Base-by-base conservation (phyloP, 139 green algal species). In the Chlamydomonas sp. region DNA sequence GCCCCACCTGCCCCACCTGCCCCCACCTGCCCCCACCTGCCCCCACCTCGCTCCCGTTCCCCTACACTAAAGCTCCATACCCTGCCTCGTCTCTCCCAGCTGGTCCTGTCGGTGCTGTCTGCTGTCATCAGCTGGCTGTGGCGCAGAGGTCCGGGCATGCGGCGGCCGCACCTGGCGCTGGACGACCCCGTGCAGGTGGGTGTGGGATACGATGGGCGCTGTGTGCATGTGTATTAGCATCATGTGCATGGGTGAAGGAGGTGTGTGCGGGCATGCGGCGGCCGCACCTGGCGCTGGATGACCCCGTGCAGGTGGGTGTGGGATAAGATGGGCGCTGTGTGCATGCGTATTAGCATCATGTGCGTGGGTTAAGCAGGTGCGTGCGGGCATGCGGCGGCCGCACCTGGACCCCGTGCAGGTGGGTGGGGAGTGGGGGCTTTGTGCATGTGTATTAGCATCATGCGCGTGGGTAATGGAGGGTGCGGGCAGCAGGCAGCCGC, bases 101-200 rank as follows among this genome's bases (percentile, higher is more conserved):
- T 86, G 49, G 58, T 79, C 5, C 63, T 86, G 63, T 77, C 61
- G 12, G 75, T 88, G 8, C 75, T 63, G 5, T 88, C 84, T 1
- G 74, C 84, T 49, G 31, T 77, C 0, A 9, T n/a, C 57, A 77
- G 61, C 57, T 88, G 63, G 63, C 63, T 5, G 2, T 88, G 84
- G 74, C 75, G 84, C 17, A 3, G 60, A 6, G 15, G 58, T 1
- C 17, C n/a, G 63, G 84, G 74, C 73, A 15, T 84, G 62, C 62
- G 49, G 61, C 75, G 75, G 60, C 76, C 75, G 31, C 84, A 88
- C 64, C 76, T 88, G 64, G 84, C 75, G 64, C 66, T 88, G 75
- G 18, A 71, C 18, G 76, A 78, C 63, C 64, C 75, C 6, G 75
- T 12, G 75, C 57, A 58, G 71, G 71, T 49, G 31, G 31, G 31